Evolutionary conservation across 2,329 filamentous ascomycete species (phyloP).

Genomic region (Chaetomiaceae sp.): DNA sequence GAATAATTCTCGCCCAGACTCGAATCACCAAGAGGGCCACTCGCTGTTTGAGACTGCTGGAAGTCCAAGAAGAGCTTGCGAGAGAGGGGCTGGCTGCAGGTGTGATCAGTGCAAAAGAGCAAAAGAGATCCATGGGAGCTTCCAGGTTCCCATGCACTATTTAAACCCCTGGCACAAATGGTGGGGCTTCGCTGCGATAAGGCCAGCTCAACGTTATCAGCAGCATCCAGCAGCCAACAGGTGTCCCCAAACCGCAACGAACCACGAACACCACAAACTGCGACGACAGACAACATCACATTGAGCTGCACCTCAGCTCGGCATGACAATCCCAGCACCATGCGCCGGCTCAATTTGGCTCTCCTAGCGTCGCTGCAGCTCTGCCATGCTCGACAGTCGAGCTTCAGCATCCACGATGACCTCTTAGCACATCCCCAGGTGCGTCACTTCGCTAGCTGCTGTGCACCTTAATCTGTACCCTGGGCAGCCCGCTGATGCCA

Average conservation of each 20-base stretch:
- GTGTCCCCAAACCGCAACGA: slow-evolving; percentile 15
- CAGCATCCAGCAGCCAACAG: slow-evolving; percentile 14
- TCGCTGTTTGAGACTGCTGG: too few species aligned
- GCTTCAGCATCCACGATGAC: slow-evolving; percentile 86
- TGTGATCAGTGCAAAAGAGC: too few species aligned
- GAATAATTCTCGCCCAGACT: too few species aligned
- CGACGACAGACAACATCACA: slow-evolving; percentile 30
- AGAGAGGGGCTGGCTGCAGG: too few species aligned
- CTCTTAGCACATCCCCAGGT: slow-evolving; percentile 83
- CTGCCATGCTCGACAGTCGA: slow-evolving; percentile 44
- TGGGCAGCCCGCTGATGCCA: too few species aligned
- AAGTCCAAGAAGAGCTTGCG: too few species aligned
- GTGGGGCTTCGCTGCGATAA: slow-evolving; percentile 11
- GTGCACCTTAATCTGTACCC: too few species aligned
- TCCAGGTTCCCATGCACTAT: too few species aligned
- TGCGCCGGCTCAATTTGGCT: slow-evolving; percentile 47
- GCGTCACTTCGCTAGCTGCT: background rate
- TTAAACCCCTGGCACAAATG: too few species aligned
- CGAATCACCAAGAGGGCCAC: too few species aligned
- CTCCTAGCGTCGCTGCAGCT: slow-evolving; percentile 44
- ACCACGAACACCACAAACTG: background rate
- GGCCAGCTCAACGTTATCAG: slow-evolving; percentile 19
- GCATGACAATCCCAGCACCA: slow-evolving; percentile 35
- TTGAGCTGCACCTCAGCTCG: slow-evolving; percentile 9
- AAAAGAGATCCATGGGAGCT: too few species aligned